Evolutionary conservation across 2,329 filamentous ascomycete species (phyloP).

Genomic region (Verticillium longisporum): DNA sequence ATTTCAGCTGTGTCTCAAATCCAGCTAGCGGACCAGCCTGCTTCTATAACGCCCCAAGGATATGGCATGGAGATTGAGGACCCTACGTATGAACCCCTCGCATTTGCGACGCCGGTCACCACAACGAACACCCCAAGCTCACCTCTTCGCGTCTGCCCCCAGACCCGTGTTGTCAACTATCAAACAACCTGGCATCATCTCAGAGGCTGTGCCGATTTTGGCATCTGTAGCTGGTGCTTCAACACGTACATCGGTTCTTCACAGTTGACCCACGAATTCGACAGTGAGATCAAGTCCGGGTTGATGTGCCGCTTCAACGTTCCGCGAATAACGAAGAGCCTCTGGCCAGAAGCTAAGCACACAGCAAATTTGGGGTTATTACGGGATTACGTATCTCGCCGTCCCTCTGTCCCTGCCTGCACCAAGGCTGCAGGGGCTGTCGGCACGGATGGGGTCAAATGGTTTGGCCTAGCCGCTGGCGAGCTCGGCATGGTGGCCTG

Average conservation of each 20-base stretch:
- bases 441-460: constrained; percentile 19
- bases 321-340: constrained; percentile 22
- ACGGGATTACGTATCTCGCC: constrained; percentile 19
- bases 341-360: constrained; percentile 24
- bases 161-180: constrained; percentile 18
- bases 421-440: constrained; percentile 14
- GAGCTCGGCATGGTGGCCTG: constrained; percentile 6
- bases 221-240: constrained; percentile 34
- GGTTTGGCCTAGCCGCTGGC: constrained; percentile 10
- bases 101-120: not conserved
- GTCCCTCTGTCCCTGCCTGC: constrained; percentile 19
- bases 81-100: not conserved
- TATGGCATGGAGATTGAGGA: not conserved
- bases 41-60: not conserved
- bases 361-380: constrained; percentile 17
- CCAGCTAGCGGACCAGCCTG: not conserved
- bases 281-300: constrained; percentile 12
- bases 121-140: not conserved
- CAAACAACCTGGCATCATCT: constrained; percentile 23
- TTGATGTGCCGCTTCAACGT: constrained; percentile 22
- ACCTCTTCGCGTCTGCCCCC: constrained; percentile 16
- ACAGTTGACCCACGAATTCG: constrained; percentile 20
- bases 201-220: constrained; percentile 18
- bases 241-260: constrained; percentile 26
- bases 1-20: not conserved